Evolutionary conservation across 768 basidiomycete genomes (phyloP).

Genomic region (Galerina sulciceps): DNA sequence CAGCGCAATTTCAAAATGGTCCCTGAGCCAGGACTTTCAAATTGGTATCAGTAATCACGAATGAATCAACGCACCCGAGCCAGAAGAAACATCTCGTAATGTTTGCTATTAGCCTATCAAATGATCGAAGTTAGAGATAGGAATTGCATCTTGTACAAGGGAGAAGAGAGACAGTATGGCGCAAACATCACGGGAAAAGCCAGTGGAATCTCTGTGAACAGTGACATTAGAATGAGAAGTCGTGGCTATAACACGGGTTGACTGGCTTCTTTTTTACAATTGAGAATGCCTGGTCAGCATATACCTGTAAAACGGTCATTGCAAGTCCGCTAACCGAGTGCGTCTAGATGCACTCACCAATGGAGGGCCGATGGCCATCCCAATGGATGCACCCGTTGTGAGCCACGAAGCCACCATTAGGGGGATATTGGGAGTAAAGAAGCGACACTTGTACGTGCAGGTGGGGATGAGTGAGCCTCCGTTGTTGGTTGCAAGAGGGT

Average conservation of each 20-base stretch:
- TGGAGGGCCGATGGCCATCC: conserved; percentile 86
- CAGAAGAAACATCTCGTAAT: conserved; percentile 92
- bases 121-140: conserved; percentile 8
- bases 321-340: neutral
- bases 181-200: conserved; percentile 86
- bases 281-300: conserved; percentile 82
- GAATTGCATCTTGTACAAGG: neutral
- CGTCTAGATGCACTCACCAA: conserved; percentile 41
- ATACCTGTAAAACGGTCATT: conserved; percentile 52
- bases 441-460: neutral
- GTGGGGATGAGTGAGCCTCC: no score
- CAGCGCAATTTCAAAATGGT: conserved; percentile 75
- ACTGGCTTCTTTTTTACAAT: conserved; percentile 76
- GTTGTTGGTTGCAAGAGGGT: no score
- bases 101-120: conserved; percentile 73
- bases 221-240: neutral
- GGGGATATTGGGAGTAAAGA: neutral
- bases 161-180: conserved; percentile 67
- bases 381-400: conserved; percentile 68
- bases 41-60: neutral
- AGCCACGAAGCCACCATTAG: conserved; percentile 60
- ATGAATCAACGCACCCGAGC: conserved; percentile 57
- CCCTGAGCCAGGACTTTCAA: conserved; percentile 29
- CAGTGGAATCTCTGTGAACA: conserved; percentile 70
- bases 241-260: neutral